Conservation (phyloP, 495 filamentous ascomycete species). For the Physcia stellaris region DNA sequence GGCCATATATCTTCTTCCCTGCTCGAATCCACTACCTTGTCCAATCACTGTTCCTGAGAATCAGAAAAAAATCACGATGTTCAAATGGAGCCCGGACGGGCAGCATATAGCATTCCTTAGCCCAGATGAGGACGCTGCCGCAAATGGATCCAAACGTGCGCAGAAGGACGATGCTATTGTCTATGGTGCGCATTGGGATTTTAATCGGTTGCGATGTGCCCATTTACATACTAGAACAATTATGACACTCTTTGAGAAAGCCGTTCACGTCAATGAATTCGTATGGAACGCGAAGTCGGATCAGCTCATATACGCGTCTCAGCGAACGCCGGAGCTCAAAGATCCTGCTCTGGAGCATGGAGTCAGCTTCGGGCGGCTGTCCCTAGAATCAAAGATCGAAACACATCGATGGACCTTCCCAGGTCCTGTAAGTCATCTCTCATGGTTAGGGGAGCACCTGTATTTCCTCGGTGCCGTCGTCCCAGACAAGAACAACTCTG, state of each 20-base stretch:
- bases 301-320: constrained; percentile 1
- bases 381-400: not conserved
- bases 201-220: constrained; percentile 5
- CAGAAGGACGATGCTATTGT: constrained; percentile 3
- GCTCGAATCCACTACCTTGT: constrained; percentile 5
- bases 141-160: constrained; percentile 1
- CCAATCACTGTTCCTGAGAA: constrained; percentile 11
- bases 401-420: not conserved
- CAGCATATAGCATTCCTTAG: constrained; percentile 15
- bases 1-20: constrained; percentile 14
- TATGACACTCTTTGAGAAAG: not conserved
- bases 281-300: constrained; percentile 4
- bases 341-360: constrained; percentile 3
- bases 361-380: not conserved
- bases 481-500: not conserved
- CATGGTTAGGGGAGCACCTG: not conserved
- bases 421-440: not conserved
- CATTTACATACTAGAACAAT: not conserved
- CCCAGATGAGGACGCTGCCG: constrained; percentile 12
- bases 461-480: constrained; percentile 1
- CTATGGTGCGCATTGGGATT: constrained; percentile 8
- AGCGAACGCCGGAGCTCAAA: constrained; percentile 3
- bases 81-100: constrained; percentile 15
- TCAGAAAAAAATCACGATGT: constrained; percentile 7
- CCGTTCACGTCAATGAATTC: constrained; percentile 6